Evolutionary conservation across 129 eudicot genomes (phyloP).

Genomic region (Lonicera japonica): DNA sequence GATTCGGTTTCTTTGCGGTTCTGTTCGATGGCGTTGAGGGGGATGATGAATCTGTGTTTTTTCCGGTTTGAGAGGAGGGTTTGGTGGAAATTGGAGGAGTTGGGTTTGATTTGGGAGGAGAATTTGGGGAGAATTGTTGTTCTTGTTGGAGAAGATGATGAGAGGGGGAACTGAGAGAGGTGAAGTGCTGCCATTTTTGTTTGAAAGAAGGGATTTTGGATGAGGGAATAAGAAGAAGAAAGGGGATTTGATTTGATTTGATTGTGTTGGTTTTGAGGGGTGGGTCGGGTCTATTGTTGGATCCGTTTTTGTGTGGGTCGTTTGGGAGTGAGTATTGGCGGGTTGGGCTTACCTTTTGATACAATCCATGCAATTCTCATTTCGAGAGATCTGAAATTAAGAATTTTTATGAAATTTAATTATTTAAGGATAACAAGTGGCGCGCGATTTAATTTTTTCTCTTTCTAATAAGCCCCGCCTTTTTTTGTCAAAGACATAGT

Average conservation of each 20-base stretch:
- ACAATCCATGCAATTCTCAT: too few species aligned
- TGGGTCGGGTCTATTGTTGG: neutral
- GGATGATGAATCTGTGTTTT: slow-evolving; percentile 7
- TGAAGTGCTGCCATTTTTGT: slow-evolving; percentile 28
- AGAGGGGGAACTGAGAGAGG: slow-evolving; percentile 23
- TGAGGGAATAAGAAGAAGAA: neutral
- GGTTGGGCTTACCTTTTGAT: too few species aligned
- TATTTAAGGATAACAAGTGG: too few species aligned
- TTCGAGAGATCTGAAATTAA: too few species aligned
- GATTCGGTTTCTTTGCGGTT: slow-evolving; percentile 13
- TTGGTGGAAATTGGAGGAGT: slow-evolving; percentile 5
- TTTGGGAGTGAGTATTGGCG: too few species aligned
- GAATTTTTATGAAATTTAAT: too few species aligned
- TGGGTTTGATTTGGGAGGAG: slow-evolving; percentile 13
- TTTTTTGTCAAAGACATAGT: too few species aligned
- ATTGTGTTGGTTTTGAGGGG: neutral
- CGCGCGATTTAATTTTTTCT: too few species aligned
- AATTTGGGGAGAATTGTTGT: slow-evolving; percentile 10
- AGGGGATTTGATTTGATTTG: too few species aligned
- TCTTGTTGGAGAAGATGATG: slow-evolving; percentile 13
- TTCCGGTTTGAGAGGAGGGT: neutral
- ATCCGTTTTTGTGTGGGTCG: too few species aligned
- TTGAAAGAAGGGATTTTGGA: neutral
- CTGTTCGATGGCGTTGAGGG: slow-evolving; percentile 23
- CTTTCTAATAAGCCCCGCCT: too few species aligned